These are phyloP conservation scores for Serendipita vermifera DNA, from an alignment of 768 basidiomycete genomes.

Conservation along the genomic window DNA sequence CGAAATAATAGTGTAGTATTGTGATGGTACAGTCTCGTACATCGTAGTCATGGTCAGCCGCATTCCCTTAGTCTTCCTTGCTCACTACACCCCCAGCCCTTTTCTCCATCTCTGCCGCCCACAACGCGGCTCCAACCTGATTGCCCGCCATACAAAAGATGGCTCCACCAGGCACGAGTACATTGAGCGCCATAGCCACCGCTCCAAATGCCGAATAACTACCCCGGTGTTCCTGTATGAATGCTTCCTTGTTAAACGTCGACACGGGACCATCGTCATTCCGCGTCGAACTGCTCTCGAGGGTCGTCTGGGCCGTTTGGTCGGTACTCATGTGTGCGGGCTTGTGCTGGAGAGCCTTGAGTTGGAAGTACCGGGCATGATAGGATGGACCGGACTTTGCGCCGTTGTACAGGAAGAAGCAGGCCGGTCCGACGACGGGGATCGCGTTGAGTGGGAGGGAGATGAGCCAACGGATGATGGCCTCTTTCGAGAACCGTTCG, in stretches of 20 bases:
- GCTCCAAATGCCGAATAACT: conserved; percentile 59
- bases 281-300: too few relatives aligned
- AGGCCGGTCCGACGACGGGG: conserved; percentile 27
- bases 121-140: conserved; percentile 57
- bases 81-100: not conserved
- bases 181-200: conserved; percentile 41
- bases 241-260: conserved; percentile 23
- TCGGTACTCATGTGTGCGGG: too few relatives aligned
- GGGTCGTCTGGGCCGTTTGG: too few relatives aligned
- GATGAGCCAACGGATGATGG: conserved; percentile 44
- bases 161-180: conserved; percentile 44
- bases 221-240: conserved; percentile 37
- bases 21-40: too few relatives aligned
- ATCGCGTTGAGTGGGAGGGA: conserved; percentile 57
- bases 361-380: conserved; percentile 56
- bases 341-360: conserved; percentile 37
- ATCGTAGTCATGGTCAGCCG: too few relatives aligned
- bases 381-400: conserved; percentile 40
- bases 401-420: conserved; percentile 20
- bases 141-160: conserved; percentile 50
- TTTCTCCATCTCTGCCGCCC: conserved; percentile 55
- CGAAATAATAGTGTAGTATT: too few relatives aligned
- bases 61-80: too few relatives aligned
- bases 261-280: not conserved
- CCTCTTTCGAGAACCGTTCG: conserved; percentile 31